Conservation (phyloP, 73 alveolate species). For the Paramecium tetraurelia region DNA sequence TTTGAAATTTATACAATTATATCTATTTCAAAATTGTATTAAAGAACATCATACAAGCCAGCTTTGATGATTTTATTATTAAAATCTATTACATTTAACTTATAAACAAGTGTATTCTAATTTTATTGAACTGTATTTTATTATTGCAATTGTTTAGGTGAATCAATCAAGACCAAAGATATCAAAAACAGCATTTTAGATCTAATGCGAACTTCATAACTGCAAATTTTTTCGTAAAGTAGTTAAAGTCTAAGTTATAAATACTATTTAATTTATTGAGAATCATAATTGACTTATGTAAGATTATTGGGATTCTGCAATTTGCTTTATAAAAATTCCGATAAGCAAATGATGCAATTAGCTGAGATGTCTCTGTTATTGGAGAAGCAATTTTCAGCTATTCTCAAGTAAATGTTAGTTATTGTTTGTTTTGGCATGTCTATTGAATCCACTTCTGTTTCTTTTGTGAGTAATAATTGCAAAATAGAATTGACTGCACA, state of each 20-base stretch:
- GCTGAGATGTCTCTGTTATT: conserved; percentile 46
- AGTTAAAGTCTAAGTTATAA: neutral
- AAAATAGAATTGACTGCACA: conserved; percentile 33
- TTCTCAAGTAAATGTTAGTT: neutral
- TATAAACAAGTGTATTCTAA: neutral
- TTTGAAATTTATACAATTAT: neutral
- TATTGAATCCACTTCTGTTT: conserved; percentile 20
- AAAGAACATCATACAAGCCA: neutral
- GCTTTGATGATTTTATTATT: neutral
- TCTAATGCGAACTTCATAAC: neutral
- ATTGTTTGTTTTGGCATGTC: conserved; percentile 47
- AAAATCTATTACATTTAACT: neutral
- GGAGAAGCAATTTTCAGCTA: conserved; percentile 29
- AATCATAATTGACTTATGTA: neutral
- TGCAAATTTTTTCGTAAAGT: neutral
- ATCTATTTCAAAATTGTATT: neutral
- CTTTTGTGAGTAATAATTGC: neutral
- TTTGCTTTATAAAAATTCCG: neutral
- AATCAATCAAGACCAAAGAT: neutral
- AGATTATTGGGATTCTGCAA: conserved; percentile 5
- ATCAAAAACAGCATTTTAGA: neutral
- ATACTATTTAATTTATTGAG: neutral
- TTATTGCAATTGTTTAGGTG: neutral
- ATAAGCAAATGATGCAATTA: neutral
- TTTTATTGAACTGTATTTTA: neutral